phyloP scores from a whole-genome alignment of 2,329 filamentous ascomycete genomes.

The Neofusicoccum cordaticola region DNA sequence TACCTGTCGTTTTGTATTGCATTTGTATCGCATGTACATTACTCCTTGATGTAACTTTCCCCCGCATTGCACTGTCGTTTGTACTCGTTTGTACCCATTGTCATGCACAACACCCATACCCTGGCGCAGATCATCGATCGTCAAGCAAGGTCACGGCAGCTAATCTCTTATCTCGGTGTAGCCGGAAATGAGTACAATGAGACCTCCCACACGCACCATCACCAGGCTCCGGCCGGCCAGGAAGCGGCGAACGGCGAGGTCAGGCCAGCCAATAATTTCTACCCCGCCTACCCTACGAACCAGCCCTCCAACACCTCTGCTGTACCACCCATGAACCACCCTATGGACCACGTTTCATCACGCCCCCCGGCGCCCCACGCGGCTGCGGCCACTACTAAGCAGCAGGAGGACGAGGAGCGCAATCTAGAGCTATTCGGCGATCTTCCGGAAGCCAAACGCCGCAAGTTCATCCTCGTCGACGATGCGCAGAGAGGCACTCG shows the following conservation, averaged over 20 bases:
- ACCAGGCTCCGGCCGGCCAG: conserved; percentile 58
- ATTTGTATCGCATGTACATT: conserved; percentile 41
- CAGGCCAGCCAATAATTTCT: conserved; percentile 74
- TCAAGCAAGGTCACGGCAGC: conserved; percentile 34
- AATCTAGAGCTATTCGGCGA: conserved; percentile 78
- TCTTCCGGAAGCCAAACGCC: conserved; percentile 82
- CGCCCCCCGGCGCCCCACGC: conserved; percentile 38
- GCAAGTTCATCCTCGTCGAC: conserved; percentile 95
- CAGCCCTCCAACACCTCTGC: conserved; percentile 53
- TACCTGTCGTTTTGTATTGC: conserved; percentile 35
- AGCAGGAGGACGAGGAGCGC: conserved; percentile 56
- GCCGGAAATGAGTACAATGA: conserved; percentile 60
- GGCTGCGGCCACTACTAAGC: conserved; percentile 42
- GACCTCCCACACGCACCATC: conserved; percentile 64
- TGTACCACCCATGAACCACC: conserved; percentile 65
- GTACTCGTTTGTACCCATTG: conserved; percentile 17
- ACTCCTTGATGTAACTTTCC: conserved; percentile 42
- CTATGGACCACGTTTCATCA: conserved; percentile 48
- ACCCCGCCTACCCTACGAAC: conserved; percentile 63
- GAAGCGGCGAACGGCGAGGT: conserved; percentile 60
- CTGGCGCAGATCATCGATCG: conserved; percentile 27
- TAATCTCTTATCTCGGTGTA: conserved; percentile 45
- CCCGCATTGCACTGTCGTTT: conserved; percentile 25
- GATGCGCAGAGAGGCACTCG: conserved; percentile 78
- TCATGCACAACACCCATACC: conserved; percentile 25